These are phyloP conservation scores for Pelargonium myrrhifolium DNA, from an alignment of 441 rosid species.

Conservation along the genomic window DNA sequence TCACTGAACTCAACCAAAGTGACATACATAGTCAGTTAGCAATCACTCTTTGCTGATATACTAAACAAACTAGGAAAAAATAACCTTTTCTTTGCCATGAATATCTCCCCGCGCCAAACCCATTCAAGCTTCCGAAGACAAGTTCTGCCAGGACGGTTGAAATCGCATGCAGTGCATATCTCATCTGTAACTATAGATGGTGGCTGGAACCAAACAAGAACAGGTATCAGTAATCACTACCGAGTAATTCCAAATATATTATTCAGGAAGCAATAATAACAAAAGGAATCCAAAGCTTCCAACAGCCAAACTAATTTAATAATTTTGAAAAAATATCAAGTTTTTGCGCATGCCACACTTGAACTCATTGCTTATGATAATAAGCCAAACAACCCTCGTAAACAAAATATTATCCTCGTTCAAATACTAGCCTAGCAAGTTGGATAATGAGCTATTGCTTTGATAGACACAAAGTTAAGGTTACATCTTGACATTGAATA, in stretches of 20 bases:
- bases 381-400: not conserved
- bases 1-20: conserved; percentile 51
- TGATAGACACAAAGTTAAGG: not conserved
- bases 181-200: conserved; percentile 91
- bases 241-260: not conserved
- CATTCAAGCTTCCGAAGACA: conserved; percentile 98
- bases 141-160: conserved; percentile 90
- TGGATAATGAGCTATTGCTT: not conserved
- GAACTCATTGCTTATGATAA: not conserved
- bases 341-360: not conserved
- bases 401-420: not conserved
- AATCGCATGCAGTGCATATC: conserved; percentile 96
- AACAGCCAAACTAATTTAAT: not conserved
- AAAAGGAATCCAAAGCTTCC: conserved; percentile 1
- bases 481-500: not conserved
- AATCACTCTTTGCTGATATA: conserved; percentile 13
- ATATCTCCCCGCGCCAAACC: conserved; percentile 99
- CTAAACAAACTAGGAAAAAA: conserved; percentile 14
- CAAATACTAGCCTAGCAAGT: conserved; percentile 6
- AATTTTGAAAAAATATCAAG: not conserved
- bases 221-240: conserved; percentile 11
- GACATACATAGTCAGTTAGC: conserved; percentile 21
- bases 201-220: conserved; percentile 56
- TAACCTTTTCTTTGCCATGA: conserved; percentile 80
- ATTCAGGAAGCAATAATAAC: not conserved